Base-by-base conservation (phyloP, 2,329 filamentous ascomycete genomes). In the Fusarium tuaranense region DNA sequence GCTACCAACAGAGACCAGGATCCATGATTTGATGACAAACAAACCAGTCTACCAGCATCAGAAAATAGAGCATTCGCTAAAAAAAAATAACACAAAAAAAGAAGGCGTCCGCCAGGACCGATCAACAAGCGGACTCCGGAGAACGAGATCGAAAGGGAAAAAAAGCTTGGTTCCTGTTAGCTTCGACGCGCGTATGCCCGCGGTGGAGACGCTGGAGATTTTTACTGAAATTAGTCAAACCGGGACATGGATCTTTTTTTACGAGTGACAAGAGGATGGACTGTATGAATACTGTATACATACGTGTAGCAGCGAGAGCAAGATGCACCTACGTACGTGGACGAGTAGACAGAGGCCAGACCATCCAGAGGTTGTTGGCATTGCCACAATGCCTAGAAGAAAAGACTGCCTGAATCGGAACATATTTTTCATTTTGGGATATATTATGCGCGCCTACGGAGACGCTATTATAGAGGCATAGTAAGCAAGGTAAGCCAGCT, bases 121-220 rank as follows among this genome's bases (percentile, higher is more conserved):
- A 70, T 75, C 72, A 75, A 75, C 72, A 68, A 34, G 63, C 65
- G 39, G 71, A 64, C 65, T 69, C 68, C 53, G 48, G 51, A 66
- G 57, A 63, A 39, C 12, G 27, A 72, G 73, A 76, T 73, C 69
- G 67, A 69, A 53, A 18, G 48, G 48, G 25, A 18, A 51, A 63
- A 75, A 77, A 76, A 78, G 75, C 75, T 77, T 77, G 75, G 75
- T 78, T 68, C 61, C 68, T 38, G 27, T 58, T 77, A 77, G 75
- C 65, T 68, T 68, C 46, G 66, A 76, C 71, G 51, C 71, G 61
- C 63, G 65, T 73, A 62, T 66, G 48, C 63, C 68, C 63, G 69
- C 61, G 67, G 75, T 76, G 71, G 75, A 68, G 73, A 68, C 44
- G 14, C 60, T 73, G 72, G 72, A 74, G 72, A 72, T 75, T 70